These are phyloP conservation scores for Podospora conica DNA, from an alignment of 495 filamentous ascomycete species.

Conservation along the genomic window DNA sequence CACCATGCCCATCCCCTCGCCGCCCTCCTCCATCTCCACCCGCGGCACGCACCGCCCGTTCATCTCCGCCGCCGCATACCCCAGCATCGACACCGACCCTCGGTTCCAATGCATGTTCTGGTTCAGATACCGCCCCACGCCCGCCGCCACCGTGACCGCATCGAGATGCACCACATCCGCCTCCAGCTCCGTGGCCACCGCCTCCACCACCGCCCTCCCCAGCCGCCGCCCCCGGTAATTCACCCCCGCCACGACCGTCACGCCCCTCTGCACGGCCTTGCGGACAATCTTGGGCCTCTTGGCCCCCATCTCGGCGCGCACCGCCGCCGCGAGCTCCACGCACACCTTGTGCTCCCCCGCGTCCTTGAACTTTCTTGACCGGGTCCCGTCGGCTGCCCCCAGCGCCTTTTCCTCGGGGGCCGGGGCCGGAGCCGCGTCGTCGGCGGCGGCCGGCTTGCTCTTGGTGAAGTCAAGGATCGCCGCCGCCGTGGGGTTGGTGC, in stretches of 20 bases:
- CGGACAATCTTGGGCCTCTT: conserved; percentile 17
- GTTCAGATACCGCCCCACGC: conserved; percentile 66
- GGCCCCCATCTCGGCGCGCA: conserved; percentile 31
- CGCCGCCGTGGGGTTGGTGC: background rate
- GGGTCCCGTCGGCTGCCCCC: conserved; percentile 4
- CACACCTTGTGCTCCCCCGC: conserved; percentile 2
- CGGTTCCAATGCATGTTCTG: conserved; percentile 48
- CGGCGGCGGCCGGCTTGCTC: too few relatives aligned
- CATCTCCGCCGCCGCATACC: conserved; percentile 53
- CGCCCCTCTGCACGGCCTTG: conserved; percentile 27
- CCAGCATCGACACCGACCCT: conserved; percentile 49
- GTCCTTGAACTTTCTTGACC: background rate
- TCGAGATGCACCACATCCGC: conserved; percentile 77
- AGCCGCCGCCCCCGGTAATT: conserved; percentile 30
- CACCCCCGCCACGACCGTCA: conserved; percentile 33
- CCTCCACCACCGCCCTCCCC: conserved; percentile 27
- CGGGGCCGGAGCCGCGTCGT: too few relatives aligned
- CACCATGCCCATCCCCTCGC: conserved; percentile 17
- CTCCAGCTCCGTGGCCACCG: conserved; percentile 51
- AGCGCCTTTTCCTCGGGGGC: conserved; percentile 16
- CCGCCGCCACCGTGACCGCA: conserved; percentile 71
- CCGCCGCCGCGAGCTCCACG: conserved; percentile 32
- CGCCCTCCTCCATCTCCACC: conserved; percentile 13
- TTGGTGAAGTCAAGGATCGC: too few relatives aligned
- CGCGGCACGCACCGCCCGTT: conserved; percentile 28